Evolutionary conservation across 1,139 yeast genomes (phyloP), one percentile per base, ranked within the genome.

Genomic region (Taphrina deformans): DNA sequence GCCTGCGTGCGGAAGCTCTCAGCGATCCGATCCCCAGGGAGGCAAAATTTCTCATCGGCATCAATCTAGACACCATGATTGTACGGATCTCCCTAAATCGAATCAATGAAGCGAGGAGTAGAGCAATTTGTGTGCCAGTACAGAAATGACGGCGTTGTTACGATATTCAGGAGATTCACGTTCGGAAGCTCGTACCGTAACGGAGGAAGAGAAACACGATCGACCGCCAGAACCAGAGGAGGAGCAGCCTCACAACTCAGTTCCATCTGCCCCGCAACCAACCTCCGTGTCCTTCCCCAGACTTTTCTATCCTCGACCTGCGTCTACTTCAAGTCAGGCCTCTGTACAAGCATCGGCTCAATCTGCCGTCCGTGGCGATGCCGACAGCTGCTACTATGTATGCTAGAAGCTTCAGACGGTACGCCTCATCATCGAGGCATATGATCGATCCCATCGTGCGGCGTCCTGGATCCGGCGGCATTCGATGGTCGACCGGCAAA

Each of bases 401-500:
- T 14, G 29, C 18, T 5, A 21, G 44, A n/a, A 16, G 5, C 27
- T 12, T 33, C n/a, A 4, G 27, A 27, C 40, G 55, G 24, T 9
- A 33, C 6, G 55, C 44, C 14, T 31, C 55, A n/a, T 31, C 44
- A 5, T 31, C 44, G 40, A 21, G 27, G 55, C 29, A 21, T 10
- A 18, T 33, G 2, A 21, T 27, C 27, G 27, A 51, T 18, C 55
- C 55, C 27, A 51, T 51, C 26, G 27, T 33, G 12, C 10, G 21
- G 26, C 23, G 55, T 33, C 27, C 40, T 18, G 21, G 35, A 14
- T 27, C 31, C 7, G 55, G 55, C 24, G 33, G 58, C 33, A 59
- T 59, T 18, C 63, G 63, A 7, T 59, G 63, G 63, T 35, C 63
- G 6, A 59, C 63, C 16, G 56, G 63, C 29, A 59, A 59, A 27